A percentile compares a stretch with the other conserved stretches of the same genome.
phyloP scores from a whole-genome alignment of 2,329 filamentous ascomycete genomes.

The Cladosporium halotolerans region DNA sequence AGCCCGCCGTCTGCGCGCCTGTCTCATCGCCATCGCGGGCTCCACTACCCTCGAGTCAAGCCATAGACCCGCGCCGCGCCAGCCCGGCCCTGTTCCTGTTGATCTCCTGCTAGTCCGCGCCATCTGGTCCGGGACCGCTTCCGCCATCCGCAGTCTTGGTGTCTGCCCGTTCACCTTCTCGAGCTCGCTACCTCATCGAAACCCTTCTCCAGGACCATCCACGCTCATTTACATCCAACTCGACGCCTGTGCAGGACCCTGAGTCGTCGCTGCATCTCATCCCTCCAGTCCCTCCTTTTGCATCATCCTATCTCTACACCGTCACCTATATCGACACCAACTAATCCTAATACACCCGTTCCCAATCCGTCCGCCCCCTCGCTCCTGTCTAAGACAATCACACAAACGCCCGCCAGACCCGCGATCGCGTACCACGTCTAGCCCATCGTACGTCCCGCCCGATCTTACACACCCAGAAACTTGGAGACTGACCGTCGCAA shows the following conservation, averaged over 20 bases:
- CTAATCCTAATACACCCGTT: constrained; percentile 22
- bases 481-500: constrained; percentile 7
- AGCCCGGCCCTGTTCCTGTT: constrained; percentile 28
- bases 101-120: constrained; percentile 27
- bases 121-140: constrained; percentile 25
- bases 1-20: constrained; percentile 9
- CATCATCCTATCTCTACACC: constrained; percentile 16
- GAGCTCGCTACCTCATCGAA: constrained; percentile 19
- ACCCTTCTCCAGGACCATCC: constrained; percentile 24
- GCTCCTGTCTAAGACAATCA: constrained; percentile 11
- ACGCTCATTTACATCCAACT: constrained; percentile 31
- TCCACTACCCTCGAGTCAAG: constrained; percentile 25
- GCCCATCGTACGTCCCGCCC: constrained; percentile 2
- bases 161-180: constrained; percentile 20
- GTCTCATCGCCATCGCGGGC: constrained; percentile 27
- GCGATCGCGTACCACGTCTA: not conserved
- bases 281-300: constrained; percentile 15
- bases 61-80: constrained; percentile 19
- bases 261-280: constrained; percentile 13
- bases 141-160: constrained; percentile 27
- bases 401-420: not conserved
- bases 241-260: constrained; percentile 28
- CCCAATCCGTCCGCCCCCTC: constrained; percentile 8
- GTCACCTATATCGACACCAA: constrained; percentile 17
- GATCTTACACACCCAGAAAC: constrained; percentile 1